These are phyloP conservation scores for Colletotrichum cuscutae DNA, from an alignment of 2,329 filamentous ascomycete species.

Conservation along the genomic window DNA sequence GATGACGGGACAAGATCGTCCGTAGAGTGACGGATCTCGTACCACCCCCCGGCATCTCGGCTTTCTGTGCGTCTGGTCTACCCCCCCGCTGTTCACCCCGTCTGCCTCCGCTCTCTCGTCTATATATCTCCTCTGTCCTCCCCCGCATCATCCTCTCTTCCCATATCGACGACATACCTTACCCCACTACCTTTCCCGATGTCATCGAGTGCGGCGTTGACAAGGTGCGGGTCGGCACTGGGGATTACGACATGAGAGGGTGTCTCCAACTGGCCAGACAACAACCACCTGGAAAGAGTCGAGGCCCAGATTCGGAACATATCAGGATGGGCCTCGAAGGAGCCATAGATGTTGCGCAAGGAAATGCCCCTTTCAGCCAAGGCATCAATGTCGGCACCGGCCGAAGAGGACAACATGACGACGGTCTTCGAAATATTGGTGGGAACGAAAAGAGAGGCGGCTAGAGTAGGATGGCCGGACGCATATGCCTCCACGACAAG, in stretches of 20 bases:
- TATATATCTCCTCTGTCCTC: conserved; percentile 22
- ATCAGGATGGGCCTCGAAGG: not conserved
- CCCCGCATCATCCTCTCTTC: not conserved
- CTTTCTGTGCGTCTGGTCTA: not conserved
- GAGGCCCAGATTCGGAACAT: not conserved
- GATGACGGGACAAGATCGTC: conserved; percentile 33
- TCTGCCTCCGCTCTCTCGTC: not conserved
- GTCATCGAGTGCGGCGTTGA: conserved; percentile 3
- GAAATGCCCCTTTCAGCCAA: not conserved
- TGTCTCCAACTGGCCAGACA: not conserved
- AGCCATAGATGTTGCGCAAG: not conserved
- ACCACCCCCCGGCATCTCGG: conserved; percentile 18
- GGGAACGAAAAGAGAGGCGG: not conserved
- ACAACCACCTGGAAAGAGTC: not conserved
- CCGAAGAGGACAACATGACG: not conserved
- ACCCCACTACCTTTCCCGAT: not conserved
- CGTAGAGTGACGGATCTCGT: conserved; percentile 29
- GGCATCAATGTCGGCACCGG: not conserved
- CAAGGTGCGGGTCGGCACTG: not conserved
- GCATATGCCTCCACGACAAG: not conserved
- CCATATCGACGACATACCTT: not conserved
- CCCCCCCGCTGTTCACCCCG: not conserved
- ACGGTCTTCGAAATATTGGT: not conserved
- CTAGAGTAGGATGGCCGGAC: not conserved
- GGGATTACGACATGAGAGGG: not conserved